Conservation (phyloP, 768 basidiomycete species). For the Mycena haematopus region DNA sequence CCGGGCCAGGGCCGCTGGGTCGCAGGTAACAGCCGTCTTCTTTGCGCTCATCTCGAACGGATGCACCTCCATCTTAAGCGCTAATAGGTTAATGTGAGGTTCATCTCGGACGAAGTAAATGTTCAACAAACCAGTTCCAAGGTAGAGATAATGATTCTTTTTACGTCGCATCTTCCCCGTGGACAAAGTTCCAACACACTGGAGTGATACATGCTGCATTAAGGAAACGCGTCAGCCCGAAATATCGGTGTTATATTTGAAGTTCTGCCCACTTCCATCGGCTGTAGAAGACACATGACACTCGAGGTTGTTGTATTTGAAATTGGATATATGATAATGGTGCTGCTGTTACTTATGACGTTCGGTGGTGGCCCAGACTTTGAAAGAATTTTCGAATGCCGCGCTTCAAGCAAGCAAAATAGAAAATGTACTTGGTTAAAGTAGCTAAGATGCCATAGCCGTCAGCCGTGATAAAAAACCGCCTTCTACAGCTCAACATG, state of each 20-base stretch:
- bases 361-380: no score
- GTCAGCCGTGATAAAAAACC: no score
- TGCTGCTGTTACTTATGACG: no score
- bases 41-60: conserved; percentile 9
- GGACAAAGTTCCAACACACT: neutral
- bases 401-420: no score
- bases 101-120: neutral
- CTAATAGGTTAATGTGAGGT: neutral
- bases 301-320: no score
- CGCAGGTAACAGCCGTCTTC: conserved; percentile 10
- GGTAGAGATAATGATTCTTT: conserved; percentile 41
- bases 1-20: conserved; percentile 6
- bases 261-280: neutral
- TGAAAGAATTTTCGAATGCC: no score
- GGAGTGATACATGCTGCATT: neutral
- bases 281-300: neutral
- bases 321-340: no score
- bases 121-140: neutral
- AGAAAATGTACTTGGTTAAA: no score
- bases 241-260: neutral
- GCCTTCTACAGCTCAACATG: no score
- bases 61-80: conserved; percentile 3
- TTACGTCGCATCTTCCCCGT: conserved; percentile 35
- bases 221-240: neutral
- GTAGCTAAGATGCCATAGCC: no score